Conservation (phyloP, 768 basidiomycete genomes). For the Termitomyces sp. region DNA sequence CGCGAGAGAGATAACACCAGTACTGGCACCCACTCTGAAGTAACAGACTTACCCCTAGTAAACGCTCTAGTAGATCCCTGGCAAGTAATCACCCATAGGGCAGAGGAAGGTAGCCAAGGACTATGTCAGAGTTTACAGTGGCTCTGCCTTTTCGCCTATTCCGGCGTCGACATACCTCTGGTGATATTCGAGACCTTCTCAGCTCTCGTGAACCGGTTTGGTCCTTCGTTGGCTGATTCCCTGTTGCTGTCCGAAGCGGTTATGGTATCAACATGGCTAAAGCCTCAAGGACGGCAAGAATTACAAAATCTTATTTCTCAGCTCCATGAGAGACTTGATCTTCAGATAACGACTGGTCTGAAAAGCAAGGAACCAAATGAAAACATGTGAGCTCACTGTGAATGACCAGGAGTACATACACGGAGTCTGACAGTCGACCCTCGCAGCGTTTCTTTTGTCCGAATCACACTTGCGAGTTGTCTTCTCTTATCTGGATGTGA, state of each 20-base stretch:
- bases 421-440: neutral
- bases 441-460: constrained; percentile 42
- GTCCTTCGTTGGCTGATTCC: constrained; percentile 37
- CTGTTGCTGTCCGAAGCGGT: constrained; percentile 48
- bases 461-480: constrained; percentile 55
- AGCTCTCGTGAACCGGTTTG: constrained; percentile 29
- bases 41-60: constrained; percentile 23
- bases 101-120: constrained; percentile 34
- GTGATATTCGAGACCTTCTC: constrained; percentile 44
- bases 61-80: constrained; percentile 45
- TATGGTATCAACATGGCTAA: constrained; percentile 56
- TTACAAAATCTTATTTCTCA: constrained; percentile 45
- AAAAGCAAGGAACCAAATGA: constrained; percentile 19
- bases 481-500: constrained; percentile 67
- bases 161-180: constrained; percentile 60
- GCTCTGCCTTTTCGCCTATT: constrained; percentile 55
- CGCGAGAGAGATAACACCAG: constrained; percentile 41
- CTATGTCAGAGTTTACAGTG: constrained; percentile 47
- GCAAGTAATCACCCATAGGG: constrained; percentile 39
- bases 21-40: constrained; percentile 28
- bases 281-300: constrained; percentile 52
- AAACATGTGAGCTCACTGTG: constrained; percentile 28
- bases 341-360: constrained; percentile 32
- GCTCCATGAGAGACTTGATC: constrained; percentile 39
- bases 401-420: neutral